Evolutionary conservation across 2,329 filamentous ascomycete genomes (phyloP).

Genomic region (Ophiostoma novo-ulmi): DNA sequence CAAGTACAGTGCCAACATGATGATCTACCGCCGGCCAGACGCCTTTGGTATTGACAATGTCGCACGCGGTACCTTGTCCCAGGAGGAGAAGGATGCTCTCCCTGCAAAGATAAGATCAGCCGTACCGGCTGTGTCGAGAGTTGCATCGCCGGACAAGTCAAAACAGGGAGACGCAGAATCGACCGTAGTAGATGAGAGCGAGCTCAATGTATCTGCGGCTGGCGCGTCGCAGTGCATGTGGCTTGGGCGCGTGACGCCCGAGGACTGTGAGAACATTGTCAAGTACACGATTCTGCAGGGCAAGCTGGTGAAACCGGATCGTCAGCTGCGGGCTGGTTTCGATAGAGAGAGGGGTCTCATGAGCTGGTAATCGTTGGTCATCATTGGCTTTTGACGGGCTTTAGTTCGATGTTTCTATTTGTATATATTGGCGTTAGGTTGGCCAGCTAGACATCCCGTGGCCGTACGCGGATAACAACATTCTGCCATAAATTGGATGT

Average conservation of each 20-base stretch:
- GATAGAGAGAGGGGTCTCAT: conserved; percentile 73
- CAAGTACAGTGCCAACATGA: conserved; percentile 92
- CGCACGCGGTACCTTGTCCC: conserved; percentile 35
- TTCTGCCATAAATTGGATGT: too few species aligned
- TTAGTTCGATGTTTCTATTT: background rate
- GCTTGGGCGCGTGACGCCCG: conserved; percentile 76
- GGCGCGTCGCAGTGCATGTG: conserved; percentile 87
- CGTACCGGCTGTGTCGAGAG: conserved; percentile 31
- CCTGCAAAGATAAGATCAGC: conserved; percentile 27
- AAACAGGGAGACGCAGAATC: background rate
- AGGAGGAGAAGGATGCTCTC: conserved; percentile 36
- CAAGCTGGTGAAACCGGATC: conserved; percentile 85
- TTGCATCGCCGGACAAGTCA: conserved; percentile 26
- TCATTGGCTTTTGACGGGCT: background rate
- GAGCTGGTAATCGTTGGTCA: conserved; percentile 63
- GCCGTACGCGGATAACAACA: too few species aligned
- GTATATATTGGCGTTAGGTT: background rate
- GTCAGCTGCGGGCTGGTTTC: conserved; percentile 84
- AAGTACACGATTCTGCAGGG: conserved; percentile 85
- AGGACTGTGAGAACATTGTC: conserved; percentile 90
- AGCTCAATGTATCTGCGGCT: conserved; percentile 30
- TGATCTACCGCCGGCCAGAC: conserved; percentile 71
- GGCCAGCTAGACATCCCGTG: too few species aligned
- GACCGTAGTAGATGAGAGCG: conserved; percentile 29
- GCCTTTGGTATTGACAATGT: conserved; percentile 51